These are phyloP conservation scores for Candida sphagnicola DNA, from an alignment of 805 yeast species.

Conservation along the genomic window DNA sequence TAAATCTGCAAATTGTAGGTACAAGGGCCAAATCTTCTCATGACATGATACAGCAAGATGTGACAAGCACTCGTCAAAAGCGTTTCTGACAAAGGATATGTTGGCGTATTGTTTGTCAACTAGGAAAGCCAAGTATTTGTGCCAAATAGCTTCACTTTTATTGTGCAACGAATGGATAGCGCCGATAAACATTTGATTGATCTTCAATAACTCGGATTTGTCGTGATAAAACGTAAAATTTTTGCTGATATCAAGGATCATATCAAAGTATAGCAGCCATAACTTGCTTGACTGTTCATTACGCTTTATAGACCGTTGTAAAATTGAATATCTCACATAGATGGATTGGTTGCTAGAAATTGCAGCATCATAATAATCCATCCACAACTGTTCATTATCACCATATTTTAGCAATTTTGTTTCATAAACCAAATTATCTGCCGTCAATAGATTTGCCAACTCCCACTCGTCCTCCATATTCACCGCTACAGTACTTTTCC, in stretches of 20 bases:
- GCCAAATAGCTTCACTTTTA: conserved; percentile 49
- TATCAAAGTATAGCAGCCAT: conserved; percentile 50
- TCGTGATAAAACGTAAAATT: conserved; percentile 23
- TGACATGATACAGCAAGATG: conserved; percentile 51
- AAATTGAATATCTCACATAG: conserved; percentile 37
- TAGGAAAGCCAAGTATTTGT: conserved; percentile 43
- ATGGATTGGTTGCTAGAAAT: conserved; percentile 12
- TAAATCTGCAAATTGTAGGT: conserved; percentile 52
- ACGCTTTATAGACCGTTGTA: conserved; percentile 47
- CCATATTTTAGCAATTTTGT: conserved; percentile 30
- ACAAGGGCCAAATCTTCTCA: conserved; percentile 34
- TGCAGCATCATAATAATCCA: conserved; percentile 40
- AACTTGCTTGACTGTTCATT: conserved; percentile 47
- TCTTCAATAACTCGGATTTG: conserved; percentile 25
- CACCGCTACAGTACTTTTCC: not conserved
- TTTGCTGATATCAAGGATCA: conserved; percentile 29
- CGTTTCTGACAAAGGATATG: conserved; percentile 35
- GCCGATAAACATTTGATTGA: conserved; percentile 44
- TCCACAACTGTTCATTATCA: conserved; percentile 39
- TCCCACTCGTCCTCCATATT: conserved; percentile 14
- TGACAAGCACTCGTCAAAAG: conserved; percentile 49
- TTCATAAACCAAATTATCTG: conserved; percentile 34
- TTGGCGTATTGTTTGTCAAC: conserved; percentile 22
- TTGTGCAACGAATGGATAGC: conserved; percentile 36
- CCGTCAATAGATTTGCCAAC: conserved; percentile 12